These are phyloP conservation scores for Ceratocystis destructans DNA, from an alignment of 2,329 filamentous ascomycete genomes.

Conservation along the genomic window DNA sequence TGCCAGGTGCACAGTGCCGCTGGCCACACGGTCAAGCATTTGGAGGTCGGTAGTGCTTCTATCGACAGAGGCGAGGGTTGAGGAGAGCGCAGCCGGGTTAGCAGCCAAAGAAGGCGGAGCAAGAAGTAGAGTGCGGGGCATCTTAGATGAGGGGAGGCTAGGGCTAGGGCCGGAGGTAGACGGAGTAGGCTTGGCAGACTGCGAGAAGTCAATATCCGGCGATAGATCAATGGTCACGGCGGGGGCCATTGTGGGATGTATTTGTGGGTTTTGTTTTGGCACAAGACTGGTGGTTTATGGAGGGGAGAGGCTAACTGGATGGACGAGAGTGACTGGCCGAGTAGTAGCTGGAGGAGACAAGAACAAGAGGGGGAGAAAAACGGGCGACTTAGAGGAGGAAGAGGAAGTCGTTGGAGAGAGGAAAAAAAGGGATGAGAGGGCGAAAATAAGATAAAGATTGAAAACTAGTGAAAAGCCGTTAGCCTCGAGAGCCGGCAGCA, in stretches of 20 bases:
- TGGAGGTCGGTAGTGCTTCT: conserved; percentile 73
- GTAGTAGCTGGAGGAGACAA: not conserved
- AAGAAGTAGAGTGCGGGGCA: conserved; percentile 60
- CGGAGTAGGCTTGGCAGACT: conserved; percentile 24
- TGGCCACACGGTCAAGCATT: conserved; percentile 88
- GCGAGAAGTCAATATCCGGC: conserved; percentile 36
- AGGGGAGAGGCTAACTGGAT: not conserved
- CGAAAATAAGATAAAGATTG: not conserved
- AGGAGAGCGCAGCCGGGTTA: conserved; percentile 63
- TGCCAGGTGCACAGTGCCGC: conserved; percentile 67
- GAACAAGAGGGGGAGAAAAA: not conserved
- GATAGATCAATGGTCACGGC: conserved; percentile 41
- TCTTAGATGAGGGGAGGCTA: conserved; percentile 26
- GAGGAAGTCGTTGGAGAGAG: not conserved
- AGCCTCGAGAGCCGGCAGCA: not conserved
- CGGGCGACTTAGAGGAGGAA: not conserved
- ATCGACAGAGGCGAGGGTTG: conserved; percentile 58
- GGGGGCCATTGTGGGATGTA: conserved; percentile 33
- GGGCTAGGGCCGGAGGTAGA: conserved; percentile 23
- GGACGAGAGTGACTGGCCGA: not conserved
- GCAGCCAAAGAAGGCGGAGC: conserved; percentile 82
- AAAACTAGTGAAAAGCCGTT: not conserved
- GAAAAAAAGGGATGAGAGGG: not conserved
- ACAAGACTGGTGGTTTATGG: not conserved
- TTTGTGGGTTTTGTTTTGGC: conserved; percentile 22